Percentiles rank a stretch among this genome's conserved stretches.
Conservation (phyloP, 2,329 filamentous ascomycete species). For the Pseudogymnoascus sp. region DNA sequence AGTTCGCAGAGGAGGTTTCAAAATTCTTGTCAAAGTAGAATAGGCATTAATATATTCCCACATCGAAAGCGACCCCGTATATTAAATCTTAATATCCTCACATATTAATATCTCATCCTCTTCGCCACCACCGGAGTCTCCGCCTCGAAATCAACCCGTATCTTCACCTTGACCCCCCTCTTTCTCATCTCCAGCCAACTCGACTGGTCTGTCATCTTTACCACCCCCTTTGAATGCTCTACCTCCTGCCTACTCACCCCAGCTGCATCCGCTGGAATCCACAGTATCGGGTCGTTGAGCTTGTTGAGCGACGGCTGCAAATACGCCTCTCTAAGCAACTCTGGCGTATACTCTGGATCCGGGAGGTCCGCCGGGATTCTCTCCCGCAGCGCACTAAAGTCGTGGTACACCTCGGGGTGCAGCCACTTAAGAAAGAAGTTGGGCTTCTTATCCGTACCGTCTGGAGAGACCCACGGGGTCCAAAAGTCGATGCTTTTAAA, state of each 20-base stretch:
- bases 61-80: too few relatives aligned
- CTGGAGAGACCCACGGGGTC: constrained; percentile 21
- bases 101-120: constrained; percentile 2
- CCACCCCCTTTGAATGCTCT: constrained; percentile 42
- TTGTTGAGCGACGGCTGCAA: constrained; percentile 39
- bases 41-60: neutral
- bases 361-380: constrained; percentile 43
- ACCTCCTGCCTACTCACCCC: constrained; percentile 51
- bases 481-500: constrained; percentile 19
- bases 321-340: constrained; percentile 43
- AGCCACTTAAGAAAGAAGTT: constrained; percentile 43
- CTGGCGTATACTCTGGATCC: constrained; percentile 37
- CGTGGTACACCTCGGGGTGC: constrained; percentile 49
- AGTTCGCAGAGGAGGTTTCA: constrained; percentile 57
- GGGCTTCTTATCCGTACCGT: constrained; percentile 31
- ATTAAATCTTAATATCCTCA: too few relatives aligned
- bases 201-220: constrained; percentile 52
- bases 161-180: neutral
- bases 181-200: constrained; percentile 39
- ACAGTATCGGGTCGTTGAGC: constrained; percentile 45
- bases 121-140: neutral
- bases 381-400: constrained; percentile 41
- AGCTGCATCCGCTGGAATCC: constrained; percentile 50
- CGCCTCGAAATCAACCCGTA: neutral
- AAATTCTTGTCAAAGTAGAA: constrained; percentile 41